A percentile compares a stretch with the other conserved stretches of the same genome.
Conservation (phyloP, 345 rosid genomes). For the Turritis glabra region DNA sequence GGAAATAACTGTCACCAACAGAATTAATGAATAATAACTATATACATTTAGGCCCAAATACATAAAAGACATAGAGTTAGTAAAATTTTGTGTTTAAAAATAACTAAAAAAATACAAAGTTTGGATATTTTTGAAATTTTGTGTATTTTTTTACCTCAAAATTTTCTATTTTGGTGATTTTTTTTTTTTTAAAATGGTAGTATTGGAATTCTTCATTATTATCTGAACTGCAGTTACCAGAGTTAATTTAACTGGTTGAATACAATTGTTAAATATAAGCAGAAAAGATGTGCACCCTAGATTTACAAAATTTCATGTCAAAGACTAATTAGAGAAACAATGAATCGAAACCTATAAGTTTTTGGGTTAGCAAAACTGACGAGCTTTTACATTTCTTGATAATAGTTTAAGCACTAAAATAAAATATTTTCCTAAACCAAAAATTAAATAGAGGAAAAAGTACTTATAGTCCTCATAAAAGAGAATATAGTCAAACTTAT, state of each 20-base stretch:
- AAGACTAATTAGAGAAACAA: neutral
- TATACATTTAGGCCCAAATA: neutral
- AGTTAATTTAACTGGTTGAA: neutral
- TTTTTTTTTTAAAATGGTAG: neutral
- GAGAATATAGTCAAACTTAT: slow-evolving; percentile 40
- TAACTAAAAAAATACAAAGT: neutral
- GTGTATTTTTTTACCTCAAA: neutral
- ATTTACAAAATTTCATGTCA: neutral
- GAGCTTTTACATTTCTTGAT: neutral
- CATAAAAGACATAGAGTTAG: neutral
- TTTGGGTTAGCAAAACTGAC: neutral
- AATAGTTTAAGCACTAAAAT: neutral
- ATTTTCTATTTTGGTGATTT: neutral
- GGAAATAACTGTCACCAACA: neutral
- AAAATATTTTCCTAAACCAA: neutral
- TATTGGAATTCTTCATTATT: neutral
- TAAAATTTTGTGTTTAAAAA: neutral
- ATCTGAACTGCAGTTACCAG: neutral
- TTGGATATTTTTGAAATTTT: neutral
- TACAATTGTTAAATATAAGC: neutral
- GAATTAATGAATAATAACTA: neutral
- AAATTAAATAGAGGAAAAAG: neutral
- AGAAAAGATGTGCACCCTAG: neutral
- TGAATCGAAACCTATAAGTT: neutral
- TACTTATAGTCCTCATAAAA: slow-evolving; percentile 5